Evolutionary conservation across 2,329 filamentous ascomycete species (phyloP).

Genomic region (Fusarium virguliforme): DNA sequence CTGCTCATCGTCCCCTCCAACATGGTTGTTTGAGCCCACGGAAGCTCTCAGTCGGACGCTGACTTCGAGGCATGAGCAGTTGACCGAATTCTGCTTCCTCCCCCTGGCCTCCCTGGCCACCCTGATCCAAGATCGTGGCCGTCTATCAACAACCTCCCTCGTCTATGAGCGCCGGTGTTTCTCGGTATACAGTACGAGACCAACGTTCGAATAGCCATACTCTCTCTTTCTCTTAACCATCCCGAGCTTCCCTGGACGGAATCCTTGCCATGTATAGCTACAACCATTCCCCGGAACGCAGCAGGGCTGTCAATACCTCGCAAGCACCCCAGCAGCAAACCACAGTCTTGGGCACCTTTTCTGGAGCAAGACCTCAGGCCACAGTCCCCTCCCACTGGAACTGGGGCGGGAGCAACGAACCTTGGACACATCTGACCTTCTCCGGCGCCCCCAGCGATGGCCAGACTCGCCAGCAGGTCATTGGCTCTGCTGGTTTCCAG

Average conservation of each 20-base stretch:
- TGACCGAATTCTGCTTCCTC: neutral
- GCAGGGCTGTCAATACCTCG: slow-evolving; percentile 16
- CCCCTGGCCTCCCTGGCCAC: neutral
- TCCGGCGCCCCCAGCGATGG: slow-evolving; percentile 38
- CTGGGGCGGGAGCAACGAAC: slow-evolving; percentile 56
- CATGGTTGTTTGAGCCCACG: neutral
- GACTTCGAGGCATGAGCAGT: slow-evolving; percentile 13
- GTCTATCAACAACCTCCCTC: neutral
- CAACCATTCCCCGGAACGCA: slow-evolving; percentile 18
- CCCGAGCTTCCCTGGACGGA: neutral
- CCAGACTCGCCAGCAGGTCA: slow-evolving; percentile 50
- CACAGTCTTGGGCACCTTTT: slow-evolving; percentile 22
- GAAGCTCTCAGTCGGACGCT: slow-evolving; percentile 16
- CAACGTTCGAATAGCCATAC: neutral
- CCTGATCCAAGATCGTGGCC: neutral
- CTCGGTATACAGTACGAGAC: slow-evolving; percentile 16
- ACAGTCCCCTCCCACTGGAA: slow-evolving; percentile 23
- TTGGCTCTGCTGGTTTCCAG: slow-evolving; percentile 35
- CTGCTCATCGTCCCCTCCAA: neutral
- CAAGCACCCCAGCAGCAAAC: slow-evolving; percentile 32
- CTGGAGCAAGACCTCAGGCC: slow-evolving; percentile 23
- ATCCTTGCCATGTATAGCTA: slow-evolving; percentile 32
- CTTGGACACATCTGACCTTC: slow-evolving; percentile 60
- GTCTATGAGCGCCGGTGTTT: neutral
- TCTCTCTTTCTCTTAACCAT: neutral